A percentile compares a stretch with the other conserved stretches of the same genome.
These are phyloP conservation scores for Gonium pectorale DNA, from an alignment of 139 green algal genomes.

Conservation along the genomic window DNA sequence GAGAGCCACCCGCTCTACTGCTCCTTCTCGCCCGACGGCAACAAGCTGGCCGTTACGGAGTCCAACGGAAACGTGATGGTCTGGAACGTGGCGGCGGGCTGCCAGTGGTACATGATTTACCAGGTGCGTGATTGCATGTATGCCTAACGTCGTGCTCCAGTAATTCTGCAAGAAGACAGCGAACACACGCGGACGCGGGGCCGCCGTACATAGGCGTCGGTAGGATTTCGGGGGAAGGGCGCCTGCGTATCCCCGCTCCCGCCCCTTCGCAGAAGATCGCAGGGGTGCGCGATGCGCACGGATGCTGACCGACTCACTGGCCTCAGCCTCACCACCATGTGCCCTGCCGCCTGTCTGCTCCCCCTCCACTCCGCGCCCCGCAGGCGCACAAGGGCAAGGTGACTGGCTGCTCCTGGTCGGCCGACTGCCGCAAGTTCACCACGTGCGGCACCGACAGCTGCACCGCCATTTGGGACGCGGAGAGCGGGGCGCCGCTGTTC, in stretches of 20 bases:
- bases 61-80: conserved; percentile 63
- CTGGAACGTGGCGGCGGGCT: conserved; percentile 58
- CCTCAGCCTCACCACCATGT: no score
- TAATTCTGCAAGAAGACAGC: no score
- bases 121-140: no score
- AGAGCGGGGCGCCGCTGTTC: conserved; percentile 52
- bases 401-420: conserved; percentile 55
- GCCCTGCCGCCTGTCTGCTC: no score
- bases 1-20: conserved; percentile 60
- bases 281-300: no score
- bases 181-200: no score
- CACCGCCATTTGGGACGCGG: conserved; percentile 55
- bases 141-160: no score
- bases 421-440: conserved; percentile 57
- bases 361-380: background rate
- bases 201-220: no score
- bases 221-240: no score
- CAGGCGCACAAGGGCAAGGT: conserved; percentile 57
- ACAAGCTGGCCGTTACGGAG: conserved; percentile 63
- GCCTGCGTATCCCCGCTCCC: no score
- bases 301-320: no score
- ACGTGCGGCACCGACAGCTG: conserved; percentile 51
- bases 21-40: conserved; percentile 60
- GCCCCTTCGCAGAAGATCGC: no score
- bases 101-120: conserved; percentile 62